Conservation (phyloP, 805 yeast genomes). For the Kodamaea sagamina region DNA sequence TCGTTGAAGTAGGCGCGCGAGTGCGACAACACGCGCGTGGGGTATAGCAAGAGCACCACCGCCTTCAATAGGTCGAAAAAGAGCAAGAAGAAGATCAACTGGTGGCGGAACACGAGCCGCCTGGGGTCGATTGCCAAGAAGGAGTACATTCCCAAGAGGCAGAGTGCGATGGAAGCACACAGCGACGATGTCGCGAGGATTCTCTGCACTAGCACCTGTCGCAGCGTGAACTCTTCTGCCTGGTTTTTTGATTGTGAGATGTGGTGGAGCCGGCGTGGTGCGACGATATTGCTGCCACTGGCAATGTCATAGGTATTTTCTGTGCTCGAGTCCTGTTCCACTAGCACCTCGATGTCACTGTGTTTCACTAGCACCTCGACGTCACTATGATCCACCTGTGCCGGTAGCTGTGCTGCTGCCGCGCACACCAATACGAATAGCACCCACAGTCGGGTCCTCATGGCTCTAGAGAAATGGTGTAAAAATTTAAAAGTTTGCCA, state of each 20-base stretch:
- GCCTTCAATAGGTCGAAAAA: slow-evolving; percentile 77
- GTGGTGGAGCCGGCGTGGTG: slow-evolving; percentile 3
- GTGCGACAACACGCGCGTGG: slow-evolving; percentile 53
- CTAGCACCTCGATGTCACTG: not conserved
- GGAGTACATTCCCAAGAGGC: slow-evolving; percentile 62
- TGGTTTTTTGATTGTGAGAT: slow-evolving; percentile 2
- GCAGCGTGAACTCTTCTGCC: slow-evolving; percentile 24
- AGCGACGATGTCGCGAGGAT: slow-evolving; percentile 42
- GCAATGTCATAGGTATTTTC: not conserved
- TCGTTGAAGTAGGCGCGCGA: slow-evolving; percentile 47
- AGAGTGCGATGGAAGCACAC: slow-evolving; percentile 42
- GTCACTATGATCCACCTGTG: not conserved
- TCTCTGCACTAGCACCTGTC: slow-evolving; percentile 34
- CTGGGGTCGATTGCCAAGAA: slow-evolving; percentile 65
- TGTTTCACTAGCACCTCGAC: not conserved
- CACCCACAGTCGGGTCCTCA: slow-evolving; percentile 9
- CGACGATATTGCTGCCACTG: not conserved
- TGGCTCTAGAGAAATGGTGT: not conserved
- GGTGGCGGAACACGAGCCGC: slow-evolving; percentile 65
- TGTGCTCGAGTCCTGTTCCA: not conserved
- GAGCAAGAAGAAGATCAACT: slow-evolving; percentile 66
- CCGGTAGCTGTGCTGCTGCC: not conserved
- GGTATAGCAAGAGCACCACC: slow-evolving; percentile 64
- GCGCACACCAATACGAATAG: not conserved
- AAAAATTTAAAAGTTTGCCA: not conserved